phyloP scores from a whole-genome alignment of 345 rosid species.

The Salix brachista region DNA sequence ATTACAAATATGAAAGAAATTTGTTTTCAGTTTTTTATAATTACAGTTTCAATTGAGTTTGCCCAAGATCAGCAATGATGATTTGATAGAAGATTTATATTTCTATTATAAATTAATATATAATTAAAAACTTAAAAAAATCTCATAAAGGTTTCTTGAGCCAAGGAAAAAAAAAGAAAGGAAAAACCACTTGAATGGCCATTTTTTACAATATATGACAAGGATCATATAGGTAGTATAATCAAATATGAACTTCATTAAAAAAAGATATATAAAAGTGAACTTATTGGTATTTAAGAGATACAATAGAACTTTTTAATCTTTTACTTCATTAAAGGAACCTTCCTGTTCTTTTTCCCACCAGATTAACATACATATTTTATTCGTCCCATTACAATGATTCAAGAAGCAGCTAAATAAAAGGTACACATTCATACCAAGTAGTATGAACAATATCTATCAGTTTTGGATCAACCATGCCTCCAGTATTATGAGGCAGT shows the following conservation, averaged over 20 bases:
- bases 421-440: not conserved
- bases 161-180: not conserved
- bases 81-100: not conserved
- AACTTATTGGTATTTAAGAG: not conserved
- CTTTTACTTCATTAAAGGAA: not conserved
- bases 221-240: not conserved
- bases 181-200: not conserved
- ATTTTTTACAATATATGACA: not conserved
- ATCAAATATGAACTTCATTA: not conserved
- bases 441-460: not conserved
- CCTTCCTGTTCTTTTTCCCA: not conserved
- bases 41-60: not conserved
- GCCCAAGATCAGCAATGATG: not conserved
- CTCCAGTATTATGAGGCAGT: not conserved
- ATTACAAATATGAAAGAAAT: not conserved
- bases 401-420: not conserved
- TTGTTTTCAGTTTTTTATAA: too few relatives aligned
- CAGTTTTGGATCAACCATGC: not conserved
- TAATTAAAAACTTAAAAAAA: not conserved
- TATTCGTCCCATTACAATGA: not conserved
- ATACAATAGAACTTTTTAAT: not conserved
- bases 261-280: not conserved
- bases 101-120: not conserved
- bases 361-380: not conserved
- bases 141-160: not conserved